These are phyloP conservation scores for Hypoxylon sp. DNA, from an alignment of 2,329 filamentous ascomycete genomes.

Conservation along the genomic window DNA sequence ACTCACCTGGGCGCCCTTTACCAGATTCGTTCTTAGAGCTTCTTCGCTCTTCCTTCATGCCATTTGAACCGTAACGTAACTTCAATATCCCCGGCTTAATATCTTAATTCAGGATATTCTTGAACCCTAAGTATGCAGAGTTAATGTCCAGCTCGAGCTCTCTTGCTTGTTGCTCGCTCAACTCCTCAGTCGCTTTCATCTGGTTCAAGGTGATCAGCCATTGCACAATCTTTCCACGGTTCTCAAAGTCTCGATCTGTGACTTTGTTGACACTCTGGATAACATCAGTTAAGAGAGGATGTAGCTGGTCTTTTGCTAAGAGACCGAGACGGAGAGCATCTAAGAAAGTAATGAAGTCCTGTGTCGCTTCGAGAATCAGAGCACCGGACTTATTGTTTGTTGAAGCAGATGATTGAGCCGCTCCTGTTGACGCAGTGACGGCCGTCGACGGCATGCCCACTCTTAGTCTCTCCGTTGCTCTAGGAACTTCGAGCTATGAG, in stretches of 20 bases:
- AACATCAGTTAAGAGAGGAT: slow-evolving; percentile 92
- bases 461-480: slow-evolving; percentile 91
- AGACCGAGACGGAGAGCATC: slow-evolving; percentile 94
- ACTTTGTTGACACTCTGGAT: slow-evolving; percentile 99
- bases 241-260: slow-evolving; percentile 94
- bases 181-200: slow-evolving; percentile 94
- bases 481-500: slow-evolving; percentile 87
- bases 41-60: slow-evolving; percentile 20
- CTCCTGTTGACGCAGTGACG: slow-evolving; percentile 67
- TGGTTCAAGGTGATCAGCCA: slow-evolving; percentile 98
- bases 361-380: slow-evolving; percentile 89
- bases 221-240: slow-evolving; percentile 95
- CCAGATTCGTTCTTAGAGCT: slow-evolving; percentile 23
- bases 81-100: slow-evolving; percentile 30
- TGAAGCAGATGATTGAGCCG: slow-evolving; percentile 60
- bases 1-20: slow-evolving; percentile 32
- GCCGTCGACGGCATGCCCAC: slow-evolving; percentile 94
- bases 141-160: slow-evolving; percentile 96
- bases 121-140: slow-evolving; percentile 94
- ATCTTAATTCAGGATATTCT: slow-evolving; percentile 72
- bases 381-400: slow-evolving; percentile 68
- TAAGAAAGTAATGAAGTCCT: slow-evolving; percentile 98
- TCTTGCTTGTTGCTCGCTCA: slow-evolving; percentile 87
- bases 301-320: slow-evolving; percentile 95
- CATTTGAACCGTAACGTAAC: slow-evolving; percentile 5